Base-by-base conservation (phyloP, 2,329 filamentous ascomycete genomes). In the Fusarium sororula region DNA sequence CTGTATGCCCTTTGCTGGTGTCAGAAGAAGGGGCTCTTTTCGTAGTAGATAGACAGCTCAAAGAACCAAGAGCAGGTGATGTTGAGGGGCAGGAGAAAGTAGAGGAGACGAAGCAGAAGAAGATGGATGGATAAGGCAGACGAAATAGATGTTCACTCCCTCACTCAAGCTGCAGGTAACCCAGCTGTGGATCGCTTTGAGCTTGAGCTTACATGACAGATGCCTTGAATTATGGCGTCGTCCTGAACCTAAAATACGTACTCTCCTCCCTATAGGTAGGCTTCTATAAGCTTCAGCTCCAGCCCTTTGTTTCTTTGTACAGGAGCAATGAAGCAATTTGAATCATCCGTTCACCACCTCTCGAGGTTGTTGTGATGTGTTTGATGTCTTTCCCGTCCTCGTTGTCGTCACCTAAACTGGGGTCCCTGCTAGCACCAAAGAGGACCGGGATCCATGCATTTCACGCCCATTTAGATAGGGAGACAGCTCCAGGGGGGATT, bases 371-470 rank as follows among this genome's bases (percentile, higher is more conserved):
- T 55, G 37, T 57, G 48, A 59, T 65, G 42, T 51, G 71, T 72
- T 74, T 74, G 63, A 75, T 75, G 58, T 60, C 71, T 66, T 74
- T 61, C 39, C 28, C 39, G 58, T 60, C 59, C 51, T 64, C 45
- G 53, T 55, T 74, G 64, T 75, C 72, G 68, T 74, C 72, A 74
- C 72, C 66, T 69, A 66, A 75, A 74, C 68, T 54, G 48, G 72
- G 72, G 72, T 72, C 72, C 72, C 68, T 74, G 71, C 70, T 72
- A 64, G 71, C 58, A 68, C 62, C 42, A 58, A 54, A 50, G 30
- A 53, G 32, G 24, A 26, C 24, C 24, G 24, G 24, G 61, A 61
- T 61, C 72, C 72, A 75, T 63, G 58, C 55, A 63, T 60, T 75
- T 72, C 73, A 74, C 65, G 68, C 68, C 67, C 39, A 51, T 65